Evolutionary conservation across 805 yeast genomes (phyloP), one percentile per base, ranked within the genome.

Genomic region (Kuraishia ogatae): DNA sequence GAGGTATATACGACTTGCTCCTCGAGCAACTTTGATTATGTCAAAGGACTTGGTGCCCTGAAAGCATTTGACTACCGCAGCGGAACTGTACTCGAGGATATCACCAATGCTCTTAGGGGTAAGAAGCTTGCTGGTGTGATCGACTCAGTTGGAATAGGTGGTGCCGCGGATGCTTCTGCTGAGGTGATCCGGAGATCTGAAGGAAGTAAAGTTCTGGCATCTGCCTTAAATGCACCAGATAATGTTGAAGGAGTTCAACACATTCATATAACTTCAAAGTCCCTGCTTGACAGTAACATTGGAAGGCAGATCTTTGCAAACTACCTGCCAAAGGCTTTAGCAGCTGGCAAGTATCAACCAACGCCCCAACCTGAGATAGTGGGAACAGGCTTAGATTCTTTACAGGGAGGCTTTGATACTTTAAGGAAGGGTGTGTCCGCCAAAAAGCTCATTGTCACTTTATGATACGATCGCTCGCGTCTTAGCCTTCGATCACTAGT

Each of bases 401-500:
- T 35, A 3, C 17, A 5, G 4, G 43, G n/a, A 3, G 43, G 17
- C 15, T 17, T 22, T 22, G 43, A 48, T 49, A 39, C 24, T 28
- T 43, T 52, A 48, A 49, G 55, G 19, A 49, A 26, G 39, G 17
- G 39, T 39, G 13, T 49, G 21, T 26, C 29, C 5, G 13, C 52
- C 20, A 43, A 67, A 61, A 15, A 64, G 63, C 29, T 59, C 63
- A 35, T 59, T 67, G 58, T 60, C 61, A 29, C 57, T 66, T 39
- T 57, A 48, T 13, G 57, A 64, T n/a, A n/a, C n/a, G n/a, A n/a
- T n/a, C n/a, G n/a, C n/a, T n/a, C n/a, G n/a, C n/a, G n/a, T n/a
- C n/a, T n/a, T n/a, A n/a, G n/a, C n/a, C n/a, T n/a, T n/a, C n/a
- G n/a, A n/a, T n/a, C n/a, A n/a, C n/a, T n/a, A n/a, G n/a, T n/a